Base-by-base conservation (phyloP, 148 eudicot genomes). In the Silene latifolia region DNA sequence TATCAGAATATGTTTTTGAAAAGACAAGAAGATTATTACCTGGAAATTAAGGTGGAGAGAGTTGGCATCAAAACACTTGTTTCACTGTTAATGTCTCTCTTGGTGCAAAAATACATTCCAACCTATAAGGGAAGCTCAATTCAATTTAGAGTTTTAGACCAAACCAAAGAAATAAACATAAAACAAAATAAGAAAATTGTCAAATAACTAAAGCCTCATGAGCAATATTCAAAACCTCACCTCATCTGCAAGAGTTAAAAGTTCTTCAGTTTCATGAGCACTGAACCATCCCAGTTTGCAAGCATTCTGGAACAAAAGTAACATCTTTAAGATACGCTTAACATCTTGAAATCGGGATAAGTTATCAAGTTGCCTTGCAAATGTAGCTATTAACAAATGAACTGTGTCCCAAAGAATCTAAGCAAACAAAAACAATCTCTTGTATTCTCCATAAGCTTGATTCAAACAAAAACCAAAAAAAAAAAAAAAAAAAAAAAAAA, bases 281-380 rank as follows among this genome's bases (percentile, higher is more conserved):
- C 85, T 58, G 83, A 89, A 93, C 98, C 98, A 93, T 76, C 87
- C 90, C 44, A 51, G 78, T 67, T 83, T 86, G 79, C 98, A 93
- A 82, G 98, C 98, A 83, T 82, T 91, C 98, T 93, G 80, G 59
- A 60, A 74, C 69, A 71, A 35, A 15, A 72, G 46, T 29, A 23
- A 23, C 35, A 21, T 27, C 59, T 72, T 76, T 68, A 76, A 44
- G 53, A 76, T 6, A 57, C 2, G 35, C 58, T 62, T 13, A 69
- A 74, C 27, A 23, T n/a, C 44, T 32, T n/a, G 48, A 35, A 21
- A 51, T 60, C 64, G 15, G 20, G 18, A 27, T 48, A 44, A 14
- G 19, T 61, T 11, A 13, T 18, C 15, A 17, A 27, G 57, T 39
- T 56, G 32, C 27, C 59, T 69, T 27, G 25, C 10, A 24, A 69